Conservation (phyloP, 2,329 filamentous ascomycete species). For the Hysterium pulicare region DNA sequence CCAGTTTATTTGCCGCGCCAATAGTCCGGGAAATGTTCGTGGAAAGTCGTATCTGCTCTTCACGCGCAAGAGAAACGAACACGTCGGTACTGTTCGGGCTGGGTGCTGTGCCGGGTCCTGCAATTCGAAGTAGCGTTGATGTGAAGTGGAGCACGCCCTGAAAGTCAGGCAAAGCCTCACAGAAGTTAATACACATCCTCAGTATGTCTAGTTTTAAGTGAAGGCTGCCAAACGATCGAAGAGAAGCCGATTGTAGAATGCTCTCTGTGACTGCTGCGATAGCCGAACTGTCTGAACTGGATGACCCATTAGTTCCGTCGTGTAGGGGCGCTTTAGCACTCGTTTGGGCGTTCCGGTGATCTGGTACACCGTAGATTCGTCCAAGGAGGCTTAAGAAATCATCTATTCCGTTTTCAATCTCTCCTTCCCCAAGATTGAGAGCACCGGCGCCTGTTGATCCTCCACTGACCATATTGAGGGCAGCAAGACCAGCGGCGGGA, state of each 20-base stretch:
- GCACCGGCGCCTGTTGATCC: slow-evolving; percentile 74
- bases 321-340: not conserved
- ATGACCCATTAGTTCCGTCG: slow-evolving; percentile 1
- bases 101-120: slow-evolving; percentile 75
- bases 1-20: slow-evolving; percentile 70
- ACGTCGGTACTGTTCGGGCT: slow-evolving; percentile 63
- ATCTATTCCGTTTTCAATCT: slow-evolving; percentile 40
- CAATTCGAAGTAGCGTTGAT: slow-evolving; percentile 75
- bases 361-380: slow-evolving; percentile 42
- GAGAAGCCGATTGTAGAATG: slow-evolving; percentile 54
- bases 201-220: slow-evolving; percentile 82
- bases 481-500: slow-evolving; percentile 81
- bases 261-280: slow-evolving; percentile 44
- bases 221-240: slow-evolving; percentile 67
- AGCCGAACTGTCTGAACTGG: slow-evolving; percentile 43
- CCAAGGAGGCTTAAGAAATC: slow-evolving; percentile 40
- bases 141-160: slow-evolving; percentile 85
- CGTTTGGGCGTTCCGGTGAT: slow-evolving; percentile 21
- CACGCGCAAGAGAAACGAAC: slow-evolving; percentile 66
- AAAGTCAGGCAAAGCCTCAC: slow-evolving; percentile 89
- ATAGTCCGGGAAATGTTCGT: slow-evolving; percentile 85
- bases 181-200: slow-evolving; percentile 86
- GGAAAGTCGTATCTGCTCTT: slow-evolving; percentile 81
- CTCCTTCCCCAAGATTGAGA: slow-evolving; percentile 50
- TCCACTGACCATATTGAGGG: slow-evolving; percentile 52